Base-by-base conservation (phyloP, 2,329 filamentous ascomycete genomes). In the Aspergillus latus region DNA sequence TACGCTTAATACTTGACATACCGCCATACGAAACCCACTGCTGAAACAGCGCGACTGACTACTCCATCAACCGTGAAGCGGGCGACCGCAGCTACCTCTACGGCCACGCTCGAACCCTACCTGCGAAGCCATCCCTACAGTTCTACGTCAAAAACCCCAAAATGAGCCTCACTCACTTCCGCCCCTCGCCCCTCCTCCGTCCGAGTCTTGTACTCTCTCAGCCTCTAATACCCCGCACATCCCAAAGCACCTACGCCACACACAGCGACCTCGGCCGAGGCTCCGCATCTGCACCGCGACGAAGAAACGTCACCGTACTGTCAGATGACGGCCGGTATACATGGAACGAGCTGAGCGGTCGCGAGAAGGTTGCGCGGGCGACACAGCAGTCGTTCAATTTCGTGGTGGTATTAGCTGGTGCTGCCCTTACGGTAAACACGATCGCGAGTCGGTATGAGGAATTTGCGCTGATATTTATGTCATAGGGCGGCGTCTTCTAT, bases 321-420 rank as follows among this genome's bases (percentile, higher is more conserved):
- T 94, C 91, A 65, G 93, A 97, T 65, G 88, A 91, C 67, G 93
- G 93, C 6, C 82, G 83, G 61, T 86, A 96, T 1, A 84, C 86
- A 3, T 97, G 93, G 93, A 82, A 79, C 2, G 81, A 94, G 53
- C 82, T 97, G 2, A 91, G 87, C 0, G 78, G 76, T 0, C 78
- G 78, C 47, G 93, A 97, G 72, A 97, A 96, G 73, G 86, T 87
- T 2, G 88, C 88, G 26, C 84, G 93, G 39, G 89, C 91, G 7
- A 93, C 90, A 0, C 92, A 97, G 74, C 93, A 97, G 74, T 89
- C 88, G 13, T 88, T 96, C 78, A 97, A 97, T 74, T 85, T 96
- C 62, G 82, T 88, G 62, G 75, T 97, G 60, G 85, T 97, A 7
- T 64, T 91, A 1, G 79, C 87, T 6, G 93, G 93, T 28, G 75